phyloP scores from a whole-genome alignment of 106 monocot genomes.

The Triglochin maritima region DNA sequence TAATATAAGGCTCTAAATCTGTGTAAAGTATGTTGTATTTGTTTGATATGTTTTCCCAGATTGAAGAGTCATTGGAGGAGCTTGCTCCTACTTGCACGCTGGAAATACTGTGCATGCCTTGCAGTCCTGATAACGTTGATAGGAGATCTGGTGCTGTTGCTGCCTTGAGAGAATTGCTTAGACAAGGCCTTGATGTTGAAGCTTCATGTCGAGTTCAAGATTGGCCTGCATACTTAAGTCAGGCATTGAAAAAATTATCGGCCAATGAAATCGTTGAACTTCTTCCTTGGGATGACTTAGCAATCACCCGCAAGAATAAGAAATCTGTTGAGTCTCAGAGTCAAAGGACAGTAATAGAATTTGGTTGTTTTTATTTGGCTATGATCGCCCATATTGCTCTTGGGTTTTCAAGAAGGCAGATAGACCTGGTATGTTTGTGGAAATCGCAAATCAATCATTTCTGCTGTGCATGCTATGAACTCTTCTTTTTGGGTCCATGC shows the following conservation, averaged over 20 bases:
- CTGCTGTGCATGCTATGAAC: neutral
- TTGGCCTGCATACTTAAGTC: slow-evolving; percentile 69
- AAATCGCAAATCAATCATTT: too few species aligned
- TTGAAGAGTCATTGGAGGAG: slow-evolving; percentile 93
- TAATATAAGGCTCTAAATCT: neutral
- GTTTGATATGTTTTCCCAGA: slow-evolving; percentile 33
- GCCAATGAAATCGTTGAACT: slow-evolving; percentile 82
- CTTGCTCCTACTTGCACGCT: slow-evolving; percentile 94
- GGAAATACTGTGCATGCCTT: slow-evolving; percentile 59
- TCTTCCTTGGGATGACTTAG: slow-evolving; percentile 72
- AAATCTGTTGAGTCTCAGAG: slow-evolving; percentile 83
- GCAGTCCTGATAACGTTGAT: slow-evolving; percentile 60
- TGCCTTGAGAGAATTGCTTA: slow-evolving; percentile 79
- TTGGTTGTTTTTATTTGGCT: slow-evolving; percentile 66
- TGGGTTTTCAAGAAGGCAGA: slow-evolving; percentile 78
- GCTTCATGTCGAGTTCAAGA: slow-evolving; percentile 81
- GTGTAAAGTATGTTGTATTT: slow-evolving; percentile 10
- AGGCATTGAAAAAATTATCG: slow-evolving; percentile 61
- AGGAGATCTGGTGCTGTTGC: slow-evolving; percentile 64
- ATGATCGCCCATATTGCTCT: slow-evolving; percentile 84
- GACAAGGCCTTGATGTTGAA: slow-evolving; percentile 89
- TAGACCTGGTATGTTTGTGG: slow-evolving; percentile 48
- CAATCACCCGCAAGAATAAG: slow-evolving; percentile 67
- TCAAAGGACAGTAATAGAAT: slow-evolving; percentile 72
- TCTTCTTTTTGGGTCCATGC: slow-evolving; percentile 5